Evolutionary conservation across 1,284 basidiomycete species (phyloP), one percentile per base, ranked within the genome.

Genomic region (Boletus semigastroideus): DNA sequence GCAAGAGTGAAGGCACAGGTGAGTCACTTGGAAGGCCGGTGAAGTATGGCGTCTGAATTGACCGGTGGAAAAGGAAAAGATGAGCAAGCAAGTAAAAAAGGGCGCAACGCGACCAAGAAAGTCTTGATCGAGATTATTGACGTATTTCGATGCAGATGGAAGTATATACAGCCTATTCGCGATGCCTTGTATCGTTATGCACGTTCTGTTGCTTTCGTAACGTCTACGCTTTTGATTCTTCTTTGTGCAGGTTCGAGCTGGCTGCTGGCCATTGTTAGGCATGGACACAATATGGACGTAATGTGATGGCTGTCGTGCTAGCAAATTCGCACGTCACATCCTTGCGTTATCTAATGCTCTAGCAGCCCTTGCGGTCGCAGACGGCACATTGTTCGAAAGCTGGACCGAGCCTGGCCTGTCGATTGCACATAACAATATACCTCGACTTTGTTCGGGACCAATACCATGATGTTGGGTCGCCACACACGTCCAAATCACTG

Each of bases 1-100:
- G 77, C 77, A 11, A 63, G 78, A 44, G 72, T 67, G 11, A 69
- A 73, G 46, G 78, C 77, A 0, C 76, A 78, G 66, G 77, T 78
- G 55, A 45, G 63, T 63, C 22, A 14, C 27, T 10, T 37, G 8
- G 19, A 11, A 6, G 19, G 22, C 11, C 19, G 28, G 16, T 20
- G n/a, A 14, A 19, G 1, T 14, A 27, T 27, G 43, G 27, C 30
- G 28, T 31, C 7, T 6, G 25, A 25, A 25, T 33, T 53, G 46
- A 54, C 42, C 2, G 20, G 22, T 36, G 19, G 27, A 46, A 45
- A 39, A 66, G 65, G 67, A 66, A 53, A 70, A 65, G 54, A 66
- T 70, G 42, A 70, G 55, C 49, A 55, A 63, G 45, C 65, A 70
- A 13, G 39, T 52, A 7, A 67, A 55, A 38, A 67, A 57, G 56